Conservation (phyloP, 495 filamentous ascomycete genomes). For the Copromyces sp. region DNA sequence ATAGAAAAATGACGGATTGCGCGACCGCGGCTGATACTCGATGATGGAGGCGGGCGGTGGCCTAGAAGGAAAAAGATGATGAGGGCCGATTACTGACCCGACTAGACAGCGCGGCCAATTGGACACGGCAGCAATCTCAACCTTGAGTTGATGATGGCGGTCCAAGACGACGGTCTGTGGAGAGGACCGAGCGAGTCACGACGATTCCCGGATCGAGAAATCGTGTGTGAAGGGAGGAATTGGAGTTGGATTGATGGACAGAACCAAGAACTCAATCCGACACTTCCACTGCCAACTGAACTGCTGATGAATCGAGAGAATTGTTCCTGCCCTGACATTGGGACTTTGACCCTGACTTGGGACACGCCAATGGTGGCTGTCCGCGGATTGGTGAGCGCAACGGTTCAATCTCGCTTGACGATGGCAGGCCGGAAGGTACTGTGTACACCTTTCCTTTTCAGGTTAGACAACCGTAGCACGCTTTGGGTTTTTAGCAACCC, state of each 20-base stretch:
- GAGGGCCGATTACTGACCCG: neutral
- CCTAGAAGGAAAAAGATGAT: neutral
- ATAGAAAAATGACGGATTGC: neutral
- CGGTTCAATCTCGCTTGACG: constrained; percentile 28
- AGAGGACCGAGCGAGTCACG: neutral
- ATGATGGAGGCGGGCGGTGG: neutral
- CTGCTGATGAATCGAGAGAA: neutral
- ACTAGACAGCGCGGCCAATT: neutral
- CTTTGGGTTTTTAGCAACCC: neutral
- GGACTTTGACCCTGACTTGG: neutral
- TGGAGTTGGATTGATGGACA: neutral
- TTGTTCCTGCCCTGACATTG: neutral
- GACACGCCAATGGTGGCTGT: constrained; percentile 1
- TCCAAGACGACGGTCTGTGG: neutral
- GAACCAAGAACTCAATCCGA: neutral
- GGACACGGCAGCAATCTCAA: neutral
- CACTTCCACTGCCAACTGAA: neutral
- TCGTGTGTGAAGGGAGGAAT: neutral
- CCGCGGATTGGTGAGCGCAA: constrained; percentile 17
- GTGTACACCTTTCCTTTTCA: constrained; percentile 13
- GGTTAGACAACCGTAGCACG: constrained; percentile 11
- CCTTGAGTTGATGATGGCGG: neutral
- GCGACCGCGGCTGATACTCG: neutral
- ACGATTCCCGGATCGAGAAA: neutral
- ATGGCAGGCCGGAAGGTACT: constrained; percentile 12